These are phyloP conservation scores for Dactylellina cionopaga DNA, from an alignment of 2,329 filamentous ascomycete genomes.

Conservation along the genomic window DNA sequence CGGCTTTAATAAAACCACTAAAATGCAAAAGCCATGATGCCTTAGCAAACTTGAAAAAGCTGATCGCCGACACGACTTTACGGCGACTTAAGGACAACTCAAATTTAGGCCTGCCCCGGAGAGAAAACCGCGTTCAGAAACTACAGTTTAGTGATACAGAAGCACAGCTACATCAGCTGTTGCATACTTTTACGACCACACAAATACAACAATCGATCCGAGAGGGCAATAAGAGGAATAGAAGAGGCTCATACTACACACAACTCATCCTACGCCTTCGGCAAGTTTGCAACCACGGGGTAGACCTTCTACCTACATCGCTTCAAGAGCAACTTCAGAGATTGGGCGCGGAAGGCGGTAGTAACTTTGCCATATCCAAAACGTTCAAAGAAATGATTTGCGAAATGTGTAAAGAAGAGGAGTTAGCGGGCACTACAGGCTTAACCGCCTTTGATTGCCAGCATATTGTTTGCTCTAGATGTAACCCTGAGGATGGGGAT, in stretches of 20 bases:
- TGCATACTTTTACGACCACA: not conserved
- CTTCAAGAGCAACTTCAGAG: not conserved
- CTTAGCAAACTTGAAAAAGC: constrained; percentile 53
- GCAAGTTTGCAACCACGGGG: constrained; percentile 52
- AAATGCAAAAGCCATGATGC: constrained; percentile 38
- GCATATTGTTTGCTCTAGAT: constrained; percentile 8
- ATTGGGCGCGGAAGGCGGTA: not conserved
- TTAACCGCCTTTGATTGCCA: constrained; percentile 11
- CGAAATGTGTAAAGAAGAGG: constrained; percentile 7
- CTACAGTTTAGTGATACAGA: constrained; percentile 42
- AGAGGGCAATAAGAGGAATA: not conserved
- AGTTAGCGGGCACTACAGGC: not conserved
- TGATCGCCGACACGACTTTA: constrained; percentile 58
- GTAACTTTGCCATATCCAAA: not conserved
- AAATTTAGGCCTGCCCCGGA: constrained; percentile 28
- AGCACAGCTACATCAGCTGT: constrained; percentile 7
- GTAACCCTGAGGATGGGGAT: constrained; percentile 1
- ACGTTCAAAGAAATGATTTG: constrained; percentile 8
- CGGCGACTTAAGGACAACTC: constrained; percentile 57
- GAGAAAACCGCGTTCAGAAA: constrained; percentile 23
- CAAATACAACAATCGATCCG: constrained; percentile 2
- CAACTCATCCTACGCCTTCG: constrained; percentile 52
- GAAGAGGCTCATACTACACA: constrained; percentile 1
- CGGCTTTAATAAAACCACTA: constrained; percentile 56
- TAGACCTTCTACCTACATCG: constrained; percentile 12